Base-by-base conservation (phyloP, 2,329 filamentous ascomycete genomes). In the Beauveria caledonica region DNA sequence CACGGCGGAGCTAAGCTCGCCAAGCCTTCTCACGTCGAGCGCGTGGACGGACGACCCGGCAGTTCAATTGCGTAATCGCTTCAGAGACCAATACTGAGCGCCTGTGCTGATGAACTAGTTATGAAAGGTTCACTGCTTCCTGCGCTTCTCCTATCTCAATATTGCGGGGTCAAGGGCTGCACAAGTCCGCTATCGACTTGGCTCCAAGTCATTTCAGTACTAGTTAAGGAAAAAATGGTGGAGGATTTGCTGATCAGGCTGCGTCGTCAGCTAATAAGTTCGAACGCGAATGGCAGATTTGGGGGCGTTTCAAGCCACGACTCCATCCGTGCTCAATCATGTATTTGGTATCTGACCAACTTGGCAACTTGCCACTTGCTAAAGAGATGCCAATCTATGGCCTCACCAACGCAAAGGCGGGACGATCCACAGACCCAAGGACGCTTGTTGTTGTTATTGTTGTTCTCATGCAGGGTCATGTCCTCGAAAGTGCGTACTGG, bases 261-360 rank as follows among this genome's bases (percentile, higher is more conserved):
- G 48, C 56, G 36, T 58, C 55, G 55, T 58, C 45, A 50, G 33
- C 45, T 29, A 46, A n/a, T 48, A 49, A 21, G 17, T 58, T 25
- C 1, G 15, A 50, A 33, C n/a, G 17, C 27, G 7, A 19, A n/a
- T 27, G 15, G n/a, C 54, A 58, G 36, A 58, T 39, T 51, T 58
- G 56, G 51, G 56, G 15, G 17, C 51, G 56, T 58, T 58, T 51
- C 56, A 58, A 51, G 46, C 33, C 56, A 51, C n/a, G 10, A 44
- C 33, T 44, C 33, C 45, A 51, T 27, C 46, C 7, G 17, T 25
- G 19, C 19, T 39, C 51, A 25, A n/a, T 19, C 5, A 19, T 27
- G 27, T 17, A 11, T 21, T 46, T 15, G 44, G 13, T 13, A 36
- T 36, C 33, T 36, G 17, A 36, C 29, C 6, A 15, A 29, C 10